Evolutionary conservation across 345 rosid genomes (phyloP).

Genomic region (Eucalyptus shirleyi): DNA sequence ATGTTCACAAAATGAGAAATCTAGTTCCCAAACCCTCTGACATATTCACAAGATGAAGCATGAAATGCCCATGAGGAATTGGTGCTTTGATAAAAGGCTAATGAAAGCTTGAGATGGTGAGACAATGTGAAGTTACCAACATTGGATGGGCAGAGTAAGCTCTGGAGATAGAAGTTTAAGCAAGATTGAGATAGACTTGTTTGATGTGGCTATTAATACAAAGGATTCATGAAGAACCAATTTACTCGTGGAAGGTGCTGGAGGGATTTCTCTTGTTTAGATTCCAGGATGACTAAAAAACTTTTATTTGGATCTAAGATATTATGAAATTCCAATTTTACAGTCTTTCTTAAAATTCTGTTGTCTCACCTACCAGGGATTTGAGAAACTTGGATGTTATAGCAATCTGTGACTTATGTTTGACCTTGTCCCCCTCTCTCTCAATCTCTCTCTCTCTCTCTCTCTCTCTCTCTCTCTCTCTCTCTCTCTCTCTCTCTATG

Average conservation of each 20-base stretch:
- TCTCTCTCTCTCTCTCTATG: neutral
- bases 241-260: neutral
- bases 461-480: neutral
- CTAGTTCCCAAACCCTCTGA: neutral
- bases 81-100: neutral
- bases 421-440: neutral
- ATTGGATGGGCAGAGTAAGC: neutral
- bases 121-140: neutral
- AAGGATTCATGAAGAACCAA: neutral
- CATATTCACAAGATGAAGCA: neutral
- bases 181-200: neutral
- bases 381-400: neutral
- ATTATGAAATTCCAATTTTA: neutral
- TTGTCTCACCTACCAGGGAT: neutral
- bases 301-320: neutral
- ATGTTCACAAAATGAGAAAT: neutral
- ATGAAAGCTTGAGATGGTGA: neutral
- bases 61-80: neutral
- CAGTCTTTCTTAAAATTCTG: neutral
- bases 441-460: neutral
- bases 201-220: neutral
- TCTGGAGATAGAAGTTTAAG: neutral
- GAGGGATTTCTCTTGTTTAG: neutral
- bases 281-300: neutral
- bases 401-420: neutral